Conservation (phyloP, 2,329 filamentous ascomycete species). For the Fonsecaea erecta region DNA sequence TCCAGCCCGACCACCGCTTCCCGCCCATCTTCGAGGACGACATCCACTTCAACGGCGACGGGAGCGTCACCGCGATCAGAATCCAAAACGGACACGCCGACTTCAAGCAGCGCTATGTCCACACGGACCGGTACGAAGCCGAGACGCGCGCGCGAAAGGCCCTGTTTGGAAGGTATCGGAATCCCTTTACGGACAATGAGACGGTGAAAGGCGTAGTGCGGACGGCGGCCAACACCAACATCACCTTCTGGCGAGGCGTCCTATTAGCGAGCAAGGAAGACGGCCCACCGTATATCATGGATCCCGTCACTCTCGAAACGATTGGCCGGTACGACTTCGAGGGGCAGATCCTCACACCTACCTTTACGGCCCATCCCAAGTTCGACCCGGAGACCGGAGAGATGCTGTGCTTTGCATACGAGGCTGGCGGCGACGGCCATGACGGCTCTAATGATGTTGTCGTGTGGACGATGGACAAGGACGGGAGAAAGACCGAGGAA, state of each 20-base stretch:
- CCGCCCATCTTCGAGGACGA: conserved; percentile 62
- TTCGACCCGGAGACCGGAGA: conserved; percentile 58
- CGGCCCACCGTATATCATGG: conserved; percentile 57
- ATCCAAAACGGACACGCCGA: conserved; percentile 50
- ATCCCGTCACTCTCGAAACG: conserved; percentile 53
- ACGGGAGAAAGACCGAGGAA: conserved; percentile 54
- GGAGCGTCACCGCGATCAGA: conserved; percentile 49
- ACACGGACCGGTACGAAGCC: conserved; percentile 49
- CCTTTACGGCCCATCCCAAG: conserved; percentile 60
- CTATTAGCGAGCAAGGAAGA: conserved; percentile 53
- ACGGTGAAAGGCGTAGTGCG: conserved; percentile 60
- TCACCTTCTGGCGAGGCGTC: conserved; percentile 61
- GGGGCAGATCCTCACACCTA: conserved; percentile 55
- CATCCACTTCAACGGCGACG: conserved; percentile 55
- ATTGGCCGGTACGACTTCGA: conserved; percentile 57
- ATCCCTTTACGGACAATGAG: conserved; percentile 58
- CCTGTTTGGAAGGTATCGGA: conserved; percentile 62
- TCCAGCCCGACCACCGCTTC: conserved; percentile 55
- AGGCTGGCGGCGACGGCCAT: conserved; percentile 50
- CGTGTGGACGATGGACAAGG: conserved; percentile 53
- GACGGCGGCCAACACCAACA: conserved; percentile 63
- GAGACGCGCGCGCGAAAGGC: conserved; percentile 46
- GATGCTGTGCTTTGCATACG: conserved; percentile 59
- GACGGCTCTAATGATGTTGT: conserved; percentile 50
- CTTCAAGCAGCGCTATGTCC: conserved; percentile 50